Percentiles rank a stretch among this genome's conserved stretches.
Conservation (phyloP, 176 grass and related monocot genomes). For the Thalia dealbata region DNA sequence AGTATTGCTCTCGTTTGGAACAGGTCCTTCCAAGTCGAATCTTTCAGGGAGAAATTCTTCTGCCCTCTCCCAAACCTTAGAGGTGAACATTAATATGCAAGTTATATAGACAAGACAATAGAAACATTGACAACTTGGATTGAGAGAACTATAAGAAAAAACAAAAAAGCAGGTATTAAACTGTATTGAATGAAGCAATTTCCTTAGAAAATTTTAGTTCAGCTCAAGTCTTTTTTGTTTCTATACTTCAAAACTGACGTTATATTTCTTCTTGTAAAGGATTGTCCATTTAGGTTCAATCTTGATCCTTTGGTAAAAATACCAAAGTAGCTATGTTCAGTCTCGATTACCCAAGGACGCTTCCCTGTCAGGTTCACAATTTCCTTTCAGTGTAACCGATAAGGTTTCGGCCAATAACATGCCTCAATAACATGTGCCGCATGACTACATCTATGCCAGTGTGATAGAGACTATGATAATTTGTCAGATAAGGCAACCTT, state of each 20-base stretch:
- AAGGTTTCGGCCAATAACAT: background rate
- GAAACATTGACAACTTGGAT: background rate
- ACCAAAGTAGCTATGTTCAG: background rate
- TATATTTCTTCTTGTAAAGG: too few relatives aligned
- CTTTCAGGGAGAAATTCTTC: conserved; percentile 85
- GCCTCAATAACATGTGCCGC: background rate
- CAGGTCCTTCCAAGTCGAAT: conserved; percentile 76
- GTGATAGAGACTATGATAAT: background rate
- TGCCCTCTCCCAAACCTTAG: conserved; percentile 85
- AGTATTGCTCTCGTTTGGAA: conserved; percentile 90
- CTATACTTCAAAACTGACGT: too few relatives aligned
- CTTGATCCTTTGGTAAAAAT: background rate
- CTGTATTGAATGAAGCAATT: background rate
- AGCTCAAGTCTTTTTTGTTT: too few relatives aligned
- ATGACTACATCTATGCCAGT: background rate
- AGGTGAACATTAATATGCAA: conserved; percentile 10
- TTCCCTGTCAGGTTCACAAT: background rate
- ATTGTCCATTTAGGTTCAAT: too few relatives aligned
- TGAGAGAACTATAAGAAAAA: background rate
- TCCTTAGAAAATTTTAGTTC: background rate
- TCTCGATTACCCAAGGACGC: background rate
- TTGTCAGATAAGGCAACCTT: background rate
- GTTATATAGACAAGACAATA: background rate
- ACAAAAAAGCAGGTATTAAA: background rate
- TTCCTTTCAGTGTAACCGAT: background rate